These are phyloP conservation scores for Pichia membranifaciens DNA, from an alignment of 805 yeast species.

Conservation along the genomic window DNA sequence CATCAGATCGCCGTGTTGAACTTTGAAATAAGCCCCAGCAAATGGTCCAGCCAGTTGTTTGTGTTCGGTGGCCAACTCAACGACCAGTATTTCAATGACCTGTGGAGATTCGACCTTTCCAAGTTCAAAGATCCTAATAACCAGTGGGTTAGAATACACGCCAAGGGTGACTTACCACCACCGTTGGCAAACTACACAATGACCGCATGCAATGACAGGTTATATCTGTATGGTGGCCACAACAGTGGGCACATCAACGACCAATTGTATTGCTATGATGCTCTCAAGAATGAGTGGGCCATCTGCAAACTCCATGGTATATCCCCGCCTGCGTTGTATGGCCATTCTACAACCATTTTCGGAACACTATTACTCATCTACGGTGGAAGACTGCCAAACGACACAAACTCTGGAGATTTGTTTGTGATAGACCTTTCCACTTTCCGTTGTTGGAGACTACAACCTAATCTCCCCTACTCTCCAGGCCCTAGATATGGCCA, in stretches of 20 bases:
- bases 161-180: constrained; percentile 50
- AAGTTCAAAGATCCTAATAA: constrained; percentile 79
- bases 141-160: constrained; percentile 70
- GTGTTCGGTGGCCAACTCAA: constrained; percentile 92
- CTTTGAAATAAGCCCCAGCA: constrained; percentile 38
- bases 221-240: constrained; percentile 87
- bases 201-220: constrained; percentile 68
- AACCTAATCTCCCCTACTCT: constrained; percentile 38
- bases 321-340: constrained; percentile 80
- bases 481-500: constrained; percentile 93
- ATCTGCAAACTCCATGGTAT: constrained; percentile 61
- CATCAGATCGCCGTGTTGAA: constrained; percentile 80
- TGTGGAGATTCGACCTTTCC: constrained; percentile 81
- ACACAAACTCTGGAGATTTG: constrained; percentile 59
- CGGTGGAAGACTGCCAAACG: constrained; percentile 83
- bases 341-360: constrained; percentile 79
- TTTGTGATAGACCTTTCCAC: constrained; percentile 72
- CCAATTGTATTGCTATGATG: constrained; percentile 79
- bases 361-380: constrained; percentile 74
- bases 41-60: constrained; percentile 50
- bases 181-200: constrained; percentile 89
- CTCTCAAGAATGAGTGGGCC: constrained; percentile 62
- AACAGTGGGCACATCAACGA: constrained; percentile 64
- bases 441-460: constrained; percentile 57
- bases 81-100: constrained; percentile 75